Base-by-base conservation (phyloP, 805 yeast species). In the Lachancea sp. region DNA sequence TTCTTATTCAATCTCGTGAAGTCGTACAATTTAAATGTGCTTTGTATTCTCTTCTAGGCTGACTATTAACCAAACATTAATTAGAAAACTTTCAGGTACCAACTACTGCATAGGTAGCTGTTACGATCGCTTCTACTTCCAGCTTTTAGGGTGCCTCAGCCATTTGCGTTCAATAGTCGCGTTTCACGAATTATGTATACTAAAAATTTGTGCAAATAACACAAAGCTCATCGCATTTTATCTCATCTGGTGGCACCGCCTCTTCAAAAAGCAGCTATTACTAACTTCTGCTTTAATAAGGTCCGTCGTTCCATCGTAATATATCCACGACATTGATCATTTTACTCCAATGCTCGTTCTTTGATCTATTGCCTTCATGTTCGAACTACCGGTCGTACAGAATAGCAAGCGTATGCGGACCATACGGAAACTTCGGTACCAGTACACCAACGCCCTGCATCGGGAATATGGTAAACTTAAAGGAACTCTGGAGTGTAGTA, bases 381-480 rank as follows among this genome's bases (percentile, higher is more conserved):
- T 58, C 45, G 60, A 58, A 30, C 22, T 54, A 32, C 63, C 63
- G 34, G 34, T 46, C 15, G 41, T 41, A 18, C 30, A 39, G 24
- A 42, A 42, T 19, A 48, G 43, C 28, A 49, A 45, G 34, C 42
- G 45, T 33, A 37, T 43, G 33, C 36, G 54, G 24, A 42, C 40
- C 17, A 48, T 51, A 11, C 49, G 55, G 22, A 57, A 58, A 41
- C 46, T 58, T 16, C 48, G 58, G 34, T 58, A 56, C 42, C 51
- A 54, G 22, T 58, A 58, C 34, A 41, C 51, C 18, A 55, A 58
- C 29, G 46, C 51, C 15, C 35, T 49, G 17, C 30, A 45, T 13
- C 49, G 45, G 28, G 49, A 46, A 37, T 52, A 45, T 40, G 47
- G 47, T 12, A 36, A 38, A 32, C 15, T 36, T 11, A 22, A 20